Evolutionary conservation across 345 rosid genomes (phyloP), one percentile per base, ranked within the genome.

Genomic region (Bruguiera parviflora): DNA sequence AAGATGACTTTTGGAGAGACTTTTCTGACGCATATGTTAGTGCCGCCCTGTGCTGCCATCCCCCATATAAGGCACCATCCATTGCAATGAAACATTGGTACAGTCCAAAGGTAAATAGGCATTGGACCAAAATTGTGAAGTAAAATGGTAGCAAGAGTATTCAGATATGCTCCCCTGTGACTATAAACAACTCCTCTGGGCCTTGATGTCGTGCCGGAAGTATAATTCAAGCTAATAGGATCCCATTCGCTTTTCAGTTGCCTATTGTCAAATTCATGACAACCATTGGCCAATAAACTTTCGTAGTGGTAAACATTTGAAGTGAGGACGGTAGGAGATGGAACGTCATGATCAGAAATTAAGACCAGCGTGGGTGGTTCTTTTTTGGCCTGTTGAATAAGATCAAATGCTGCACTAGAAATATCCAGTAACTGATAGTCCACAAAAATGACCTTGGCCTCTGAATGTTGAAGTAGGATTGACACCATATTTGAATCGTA

Each of bases 51-150:
- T 0, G 97, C 97, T 0, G 97, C 92, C 46, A 93, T 73, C 10
- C 96, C 98, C 98, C 98, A 93, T 13, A 71, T 37, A 3, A 93
- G 89, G 57, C 94, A 89, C 97, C 98, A 91, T 0, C 97, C 97
- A 7, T 91, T 94, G 71, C 96, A 89, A 53, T 91, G 98, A 78
- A 94, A 94, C 95, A 94, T 89, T 0, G 98, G 98, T 15, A 94
- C 94, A 0, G 94, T 88, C 97, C 98, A 94, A 6, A 94, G 65
- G 62, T 89, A 94, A 2, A 86, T 85, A 0, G 92, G 91, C 83
- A 72, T 68, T 0, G 86, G 55, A 0, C 65, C 78, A 82, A 90
- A 84, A 19, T 73, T 85, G 24, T 82, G 88, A 66, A 89, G 86
- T 31, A 85, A 75, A 70, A 80, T 70, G 0, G 95, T 84, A 0